Evolutionary conservation across 2,329 filamentous ascomycete species (phyloP).

Genomic region (Botrytis hyacinthi): DNA sequence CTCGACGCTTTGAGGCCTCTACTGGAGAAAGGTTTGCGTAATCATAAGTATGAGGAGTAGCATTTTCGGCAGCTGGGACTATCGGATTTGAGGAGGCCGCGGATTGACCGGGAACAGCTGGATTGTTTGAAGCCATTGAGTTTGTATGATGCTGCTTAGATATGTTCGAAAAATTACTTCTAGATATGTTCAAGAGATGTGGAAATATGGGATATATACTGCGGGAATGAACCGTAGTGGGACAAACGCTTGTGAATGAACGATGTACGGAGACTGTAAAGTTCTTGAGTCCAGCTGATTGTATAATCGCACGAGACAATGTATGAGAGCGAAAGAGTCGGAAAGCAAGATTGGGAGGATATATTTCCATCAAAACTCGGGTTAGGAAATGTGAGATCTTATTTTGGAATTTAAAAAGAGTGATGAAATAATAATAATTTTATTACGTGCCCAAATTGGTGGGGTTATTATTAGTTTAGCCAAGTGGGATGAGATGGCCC

Average conservation of each 20-base stretch:
- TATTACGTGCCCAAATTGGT: not conserved
- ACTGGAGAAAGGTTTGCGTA: constrained; percentile 44
- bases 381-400: not conserved
- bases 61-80: constrained; percentile 24
- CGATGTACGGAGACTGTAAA: not conserved
- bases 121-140: constrained; percentile 14
- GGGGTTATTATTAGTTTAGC: not conserved
- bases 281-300: not conserved
- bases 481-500: constrained; percentile 1
- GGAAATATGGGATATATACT: not conserved
- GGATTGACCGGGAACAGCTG: constrained; percentile 23
- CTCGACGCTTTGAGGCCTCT: constrained; percentile 72
- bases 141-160: not conserved
- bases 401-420: not conserved
- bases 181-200: not conserved
- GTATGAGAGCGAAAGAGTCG: not conserved
- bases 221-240: not conserved
- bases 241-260: not conserved
- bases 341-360: constrained; percentile 5
- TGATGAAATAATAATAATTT: not conserved
- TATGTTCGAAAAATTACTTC: not conserved
- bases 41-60: constrained; percentile 21
- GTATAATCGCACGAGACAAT: not conserved
- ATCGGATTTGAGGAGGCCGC: constrained; percentile 24
- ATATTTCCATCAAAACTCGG: constrained; percentile 18